Evolutionary conservation across 2,329 filamentous ascomycete species (phyloP), one percentile per base, ranked within the genome.

Genomic region (Stagonosporopsis tanaceti): DNA sequence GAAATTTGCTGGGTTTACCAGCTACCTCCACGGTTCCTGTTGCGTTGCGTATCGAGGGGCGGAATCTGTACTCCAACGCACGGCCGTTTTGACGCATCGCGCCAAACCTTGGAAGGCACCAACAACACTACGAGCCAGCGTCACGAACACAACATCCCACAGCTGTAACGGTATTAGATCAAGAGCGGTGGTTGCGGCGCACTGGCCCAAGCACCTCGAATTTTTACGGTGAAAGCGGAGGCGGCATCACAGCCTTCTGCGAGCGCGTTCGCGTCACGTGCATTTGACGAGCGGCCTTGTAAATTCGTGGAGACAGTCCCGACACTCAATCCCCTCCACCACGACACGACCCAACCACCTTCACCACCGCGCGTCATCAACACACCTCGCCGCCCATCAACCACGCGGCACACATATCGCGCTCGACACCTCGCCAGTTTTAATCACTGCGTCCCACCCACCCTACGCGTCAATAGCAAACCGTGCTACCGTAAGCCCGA

Each of bases 301-400:
- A 34, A 34, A 34, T 34, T 34, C 32, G 32, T 34, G 32, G 32
- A 34, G 32, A 34, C 32, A 34, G 52, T 63, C 61, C 58, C 63
- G 60, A 60, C 63, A 59, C 63, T 65, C 62, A 61, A 65, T 66
- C 60, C 65, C 59, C 69, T 65, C 53, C 64, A 69, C 63, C 64
- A 58, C 63, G 61, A 67, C 64, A 60, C 67, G 52, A 65, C 62
- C 63, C 68, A 65, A 69, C 71, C 67, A 73, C 70, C 70, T 59
- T 64, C 69, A 59, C 65, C 72, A 75, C 72, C 72, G 63, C 67
- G 62, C 67, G 60, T 62, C 75, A 77, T 77, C 74, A 73, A 60
- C 57, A 64, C 60, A 60, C 46, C 47, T 60, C 40, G 48, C 60
- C 62, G 48, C 58, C 61, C 74, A 76, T 76, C 73, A 75, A 67